These are phyloP conservation scores for Fusarium tricinctum DNA, from an alignment of 2,329 filamentous ascomycete genomes.

Conservation along the genomic window DNA sequence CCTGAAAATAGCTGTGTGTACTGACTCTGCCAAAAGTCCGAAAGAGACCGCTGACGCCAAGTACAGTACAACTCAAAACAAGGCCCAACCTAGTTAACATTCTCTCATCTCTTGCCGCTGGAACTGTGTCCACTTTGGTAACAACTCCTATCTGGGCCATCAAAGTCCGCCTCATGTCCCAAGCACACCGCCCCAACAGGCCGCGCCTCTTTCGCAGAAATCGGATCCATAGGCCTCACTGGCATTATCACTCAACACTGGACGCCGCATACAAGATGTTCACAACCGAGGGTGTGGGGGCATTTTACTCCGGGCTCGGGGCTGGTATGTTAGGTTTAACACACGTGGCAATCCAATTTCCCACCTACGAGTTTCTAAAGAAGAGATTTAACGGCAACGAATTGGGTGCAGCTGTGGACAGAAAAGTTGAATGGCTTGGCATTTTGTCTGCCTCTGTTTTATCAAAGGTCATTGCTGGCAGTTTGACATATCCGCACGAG, in stretches of 20 bases:
- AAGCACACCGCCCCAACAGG: slow-evolving; percentile 68
- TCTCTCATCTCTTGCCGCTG: slow-evolving; percentile 89
- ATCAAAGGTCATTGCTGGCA: slow-evolving; percentile 93
- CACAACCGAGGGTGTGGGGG: slow-evolving; percentile 83
- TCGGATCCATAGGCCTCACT: slow-evolving; percentile 61
- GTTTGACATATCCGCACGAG: slow-evolving; percentile 95
- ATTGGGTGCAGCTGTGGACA: slow-evolving; percentile 75
- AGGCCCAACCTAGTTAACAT: slow-evolving; percentile 68
- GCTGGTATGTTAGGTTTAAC: slow-evolving; percentile 91
- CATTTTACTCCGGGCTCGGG: slow-evolving; percentile 95
- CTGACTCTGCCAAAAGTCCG: not conserved
- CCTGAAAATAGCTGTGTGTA: slow-evolving; percentile 72
- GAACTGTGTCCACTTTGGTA: slow-evolving; percentile 85
- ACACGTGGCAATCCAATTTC: slow-evolving; percentile 97
- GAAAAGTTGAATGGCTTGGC: slow-evolving; percentile 78
- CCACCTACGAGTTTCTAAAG: slow-evolving; percentile 93
- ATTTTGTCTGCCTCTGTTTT: slow-evolving; percentile 89
- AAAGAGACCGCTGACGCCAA: slow-evolving; percentile 50
- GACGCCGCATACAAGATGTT: slow-evolving; percentile 98
- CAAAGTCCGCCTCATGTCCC: slow-evolving; percentile 98
- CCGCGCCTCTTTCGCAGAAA: not conserved
- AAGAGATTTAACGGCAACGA: slow-evolving; percentile 87
- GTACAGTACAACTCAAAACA: slow-evolving; percentile 66
- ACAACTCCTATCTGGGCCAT: slow-evolving; percentile 99
- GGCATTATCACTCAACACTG: slow-evolving; percentile 89